phyloP scores from a whole-genome alignment of 257 asterid species.

The Fraxinus americana region DNA sequence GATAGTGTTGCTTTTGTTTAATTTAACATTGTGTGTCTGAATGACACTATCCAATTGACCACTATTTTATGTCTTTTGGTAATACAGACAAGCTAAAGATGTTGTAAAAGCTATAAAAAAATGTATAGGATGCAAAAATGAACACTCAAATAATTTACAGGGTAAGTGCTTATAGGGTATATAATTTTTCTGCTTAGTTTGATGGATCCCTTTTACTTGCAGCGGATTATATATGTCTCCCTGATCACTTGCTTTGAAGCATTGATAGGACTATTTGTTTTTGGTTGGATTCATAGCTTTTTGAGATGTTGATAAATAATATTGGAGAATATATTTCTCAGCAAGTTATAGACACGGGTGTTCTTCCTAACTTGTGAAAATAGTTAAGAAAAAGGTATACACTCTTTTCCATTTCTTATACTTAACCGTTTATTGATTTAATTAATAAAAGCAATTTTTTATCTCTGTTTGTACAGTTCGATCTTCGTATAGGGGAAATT shows the following conservation, averaged over 20 bases:
- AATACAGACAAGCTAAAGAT: slow-evolving; percentile 74
- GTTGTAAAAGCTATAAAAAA: slow-evolving; percentile 85
- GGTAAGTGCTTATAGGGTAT: slow-evolving; percentile 48
- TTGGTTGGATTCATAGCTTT: slow-evolving; percentile 54
- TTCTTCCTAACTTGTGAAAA: slow-evolving; percentile 81
- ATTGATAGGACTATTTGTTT: slow-evolving; percentile 15
- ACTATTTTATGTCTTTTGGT: not conserved
- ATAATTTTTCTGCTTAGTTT: not conserved
- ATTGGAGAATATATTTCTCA: slow-evolving; percentile 87
- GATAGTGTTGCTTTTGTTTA: slow-evolving; percentile 1
- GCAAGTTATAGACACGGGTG: slow-evolving; percentile 78
- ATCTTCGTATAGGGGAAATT: slow-evolving; percentile 75
- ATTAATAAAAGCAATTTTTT: slow-evolving; percentile 11
- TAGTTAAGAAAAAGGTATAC: slow-evolving; percentile 87
- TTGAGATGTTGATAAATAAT: slow-evolving; percentile 94
- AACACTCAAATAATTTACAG: slow-evolving; percentile 68
- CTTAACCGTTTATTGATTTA: slow-evolving; percentile 12
- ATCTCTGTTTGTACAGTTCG: slow-evolving; percentile 53
- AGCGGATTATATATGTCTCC: not conserved
- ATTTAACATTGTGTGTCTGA: not conserved
- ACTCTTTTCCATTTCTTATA: not conserved
- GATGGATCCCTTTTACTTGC: not conserved
- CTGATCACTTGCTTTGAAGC: slow-evolving; percentile 13
- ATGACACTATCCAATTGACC: slow-evolving; percentile 10
- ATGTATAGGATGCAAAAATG: slow-evolving; percentile 72